These are phyloP conservation scores for Trichoderma endophyticum DNA, from an alignment of 2,329 filamentous ascomycete species.

Conservation along the genomic window DNA sequence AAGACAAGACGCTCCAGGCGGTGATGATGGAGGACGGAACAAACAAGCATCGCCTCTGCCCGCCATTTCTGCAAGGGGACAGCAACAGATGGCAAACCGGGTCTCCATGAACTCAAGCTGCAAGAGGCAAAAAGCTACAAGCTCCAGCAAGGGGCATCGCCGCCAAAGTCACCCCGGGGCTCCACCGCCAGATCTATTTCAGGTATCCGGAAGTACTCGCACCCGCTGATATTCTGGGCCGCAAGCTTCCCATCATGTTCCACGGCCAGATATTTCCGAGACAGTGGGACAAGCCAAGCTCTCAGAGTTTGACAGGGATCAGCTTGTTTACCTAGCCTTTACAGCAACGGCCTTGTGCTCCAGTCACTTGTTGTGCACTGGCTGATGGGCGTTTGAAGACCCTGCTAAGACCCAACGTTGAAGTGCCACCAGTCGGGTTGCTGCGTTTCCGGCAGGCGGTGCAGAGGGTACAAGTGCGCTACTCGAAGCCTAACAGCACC, in stretches of 20 bases:
- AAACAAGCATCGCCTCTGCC: background rate
- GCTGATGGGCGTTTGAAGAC: background rate
- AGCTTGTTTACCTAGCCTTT: background rate
- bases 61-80: background rate
- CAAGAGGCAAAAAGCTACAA: slow-evolving; percentile 12
- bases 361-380: background rate
- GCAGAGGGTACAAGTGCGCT: background rate
- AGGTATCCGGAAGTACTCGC: slow-evolving; percentile 18
- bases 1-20: slow-evolving; percentile 3
- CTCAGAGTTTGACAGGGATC: background rate
- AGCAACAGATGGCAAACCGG: background rate
- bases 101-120: background rate
- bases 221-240: background rate
- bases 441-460: background rate
- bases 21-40: slow-evolving; percentile 2
- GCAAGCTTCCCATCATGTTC: background rate
- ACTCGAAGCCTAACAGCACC: slow-evolving; percentile 10
- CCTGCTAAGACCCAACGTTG: background rate
- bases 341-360: background rate
- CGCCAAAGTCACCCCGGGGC: background rate
- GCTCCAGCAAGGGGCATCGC: background rate
- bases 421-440: background rate
- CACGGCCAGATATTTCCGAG: background rate
- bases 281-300: background rate
- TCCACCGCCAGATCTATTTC: slow-evolving; percentile 18